Evolutionary conservation across 192 early-diverging fungal genomes (phyloP), one percentile per base, ranked within the genome.

Genomic region (Linnemannia schmuckeri): DNA sequence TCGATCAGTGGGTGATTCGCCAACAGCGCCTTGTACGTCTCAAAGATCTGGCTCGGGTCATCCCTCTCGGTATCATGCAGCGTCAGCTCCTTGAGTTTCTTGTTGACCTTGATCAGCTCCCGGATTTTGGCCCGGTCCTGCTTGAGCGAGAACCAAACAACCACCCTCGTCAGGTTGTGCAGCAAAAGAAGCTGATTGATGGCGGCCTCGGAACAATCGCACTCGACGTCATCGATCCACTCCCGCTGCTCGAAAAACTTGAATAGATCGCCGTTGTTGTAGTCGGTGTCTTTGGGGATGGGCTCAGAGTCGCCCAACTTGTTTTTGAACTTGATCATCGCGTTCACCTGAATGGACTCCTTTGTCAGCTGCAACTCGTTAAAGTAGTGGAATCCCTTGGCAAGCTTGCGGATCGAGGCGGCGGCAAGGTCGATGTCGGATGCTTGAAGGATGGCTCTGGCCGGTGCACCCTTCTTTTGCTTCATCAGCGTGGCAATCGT

Each of bases 31-130:
- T 85, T 79, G 78, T 68, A 76, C 20, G 49, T 61, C 75, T 85
- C 83, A 54, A 75, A 85, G 70, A 85, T 80, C 57, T 85, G 83
- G 15, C 83, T 78, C 0, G 83, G 83, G 61, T 85, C 83, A 44
- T 85, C 83, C 17, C 46, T 55, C 18, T 18, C 46, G 3, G 68
- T 9, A 38, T 55, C 80, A 10, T 74, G 66, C n/a, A 85, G 75
- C 18, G 71, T 69, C 15, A 85, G 37, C 17, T 37, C 49, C 75
- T 72, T 5, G 18, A 85, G 61, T 33, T 66, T 52, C 41, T 80
- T 71, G 47, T 85, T 85, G 30, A 61, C 42, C 70, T 73, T 70
- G n/a, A 85, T 40, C 57, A 85, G 13, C 30, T 79, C 70, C 15
- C 83, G 74, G 27, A 85, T 30, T 15, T 69, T 76, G 52, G 27